Conservation (phyloP, 2,329 filamentous ascomycete genomes). For the Aulographum hederae region DNA sequence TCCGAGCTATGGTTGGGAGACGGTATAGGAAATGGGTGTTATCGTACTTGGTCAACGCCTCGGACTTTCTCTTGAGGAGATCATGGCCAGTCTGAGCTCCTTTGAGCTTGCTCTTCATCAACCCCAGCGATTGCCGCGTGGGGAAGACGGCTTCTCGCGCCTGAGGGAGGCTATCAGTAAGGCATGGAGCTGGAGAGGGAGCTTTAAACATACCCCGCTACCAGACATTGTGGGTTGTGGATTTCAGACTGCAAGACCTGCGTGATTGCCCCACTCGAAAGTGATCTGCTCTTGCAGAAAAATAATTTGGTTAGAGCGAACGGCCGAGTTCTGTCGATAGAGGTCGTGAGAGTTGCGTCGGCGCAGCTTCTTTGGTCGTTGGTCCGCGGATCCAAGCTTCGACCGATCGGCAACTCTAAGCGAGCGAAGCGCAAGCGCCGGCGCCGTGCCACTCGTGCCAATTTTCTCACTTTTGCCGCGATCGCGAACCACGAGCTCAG, state of each 20-base stretch:
- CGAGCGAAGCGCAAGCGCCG: no score
- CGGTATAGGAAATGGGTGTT: constrained; percentile 4
- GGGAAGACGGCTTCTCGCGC: constrained; percentile 94
- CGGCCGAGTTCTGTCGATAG: no score
- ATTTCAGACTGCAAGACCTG: constrained; percentile 7
- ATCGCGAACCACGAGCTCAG: no score
- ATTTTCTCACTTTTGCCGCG: no score
- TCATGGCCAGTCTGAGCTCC: constrained; percentile 63
- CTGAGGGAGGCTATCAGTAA: constrained; percentile 28
- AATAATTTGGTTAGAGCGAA: no score
- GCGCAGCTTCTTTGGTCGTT: no score
- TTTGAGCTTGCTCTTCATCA: constrained; percentile 98
- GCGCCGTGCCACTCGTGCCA: no score
- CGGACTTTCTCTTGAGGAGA: constrained; percentile 91
- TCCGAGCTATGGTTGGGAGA: constrained; percentile 2
- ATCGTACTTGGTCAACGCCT: constrained; percentile 91
- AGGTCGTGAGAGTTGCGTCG: no score
- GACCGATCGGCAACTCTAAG: no score
- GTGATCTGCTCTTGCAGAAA: no score
- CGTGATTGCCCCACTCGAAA: no score
- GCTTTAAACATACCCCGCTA: constrained; percentile 15
- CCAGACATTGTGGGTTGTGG: constrained; percentile 30
- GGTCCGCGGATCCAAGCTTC: no score
- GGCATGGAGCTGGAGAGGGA: not conserved
- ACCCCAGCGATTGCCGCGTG: constrained; percentile 84